phyloP scores from a whole-genome alignment of 2,329 filamentous ascomycete genomes.

The Nannizziopsis arthrosporioides region DNA sequence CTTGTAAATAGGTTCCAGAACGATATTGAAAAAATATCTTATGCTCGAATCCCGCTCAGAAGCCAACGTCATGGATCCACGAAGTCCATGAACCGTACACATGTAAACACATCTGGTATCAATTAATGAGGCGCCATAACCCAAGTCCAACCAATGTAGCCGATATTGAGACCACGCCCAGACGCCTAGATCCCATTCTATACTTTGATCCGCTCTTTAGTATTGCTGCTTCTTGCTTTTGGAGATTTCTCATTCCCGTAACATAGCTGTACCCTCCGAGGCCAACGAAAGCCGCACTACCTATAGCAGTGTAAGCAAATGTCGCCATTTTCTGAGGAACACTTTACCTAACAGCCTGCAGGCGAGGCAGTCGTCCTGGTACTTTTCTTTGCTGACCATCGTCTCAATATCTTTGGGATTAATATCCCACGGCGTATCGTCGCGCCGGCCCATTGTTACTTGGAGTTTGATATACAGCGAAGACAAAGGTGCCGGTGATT shows the following conservation, averaged over 20 bases:
- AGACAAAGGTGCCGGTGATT: background rate
- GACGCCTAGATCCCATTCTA: conserved; percentile 57
- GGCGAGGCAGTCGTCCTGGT: conserved; percentile 52
- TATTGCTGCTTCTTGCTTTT: conserved; percentile 50
- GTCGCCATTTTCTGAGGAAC: background rate
- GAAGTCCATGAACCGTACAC: background rate
- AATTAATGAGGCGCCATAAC: conserved; percentile 48
- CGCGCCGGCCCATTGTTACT: conserved; percentile 24
- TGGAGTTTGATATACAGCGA: background rate
- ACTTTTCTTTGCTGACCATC: conserved; percentile 34
- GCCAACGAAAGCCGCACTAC: conserved; percentile 59
- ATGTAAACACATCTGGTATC: too few species aligned
- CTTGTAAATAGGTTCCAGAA: conserved; percentile 14
- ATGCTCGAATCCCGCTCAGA: background rate
- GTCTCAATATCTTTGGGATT: conserved; percentile 51
- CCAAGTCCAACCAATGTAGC: conserved; percentile 58
- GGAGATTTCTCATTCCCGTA: conserved; percentile 60
- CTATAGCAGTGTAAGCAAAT: conserved; percentile 1
- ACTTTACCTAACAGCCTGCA: conserved; percentile 59
- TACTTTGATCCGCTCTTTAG: conserved; percentile 58
- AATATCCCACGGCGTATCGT: conserved; percentile 39
- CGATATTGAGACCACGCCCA: conserved; percentile 58
- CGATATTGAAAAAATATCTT: conserved; percentile 12
- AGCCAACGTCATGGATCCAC: background rate
- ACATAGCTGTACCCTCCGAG: conserved; percentile 67